Evolutionary conservation across 805 yeast genomes (phyloP), one percentile per base, ranked within the genome.

Genomic region (Candida michaelii): DNA sequence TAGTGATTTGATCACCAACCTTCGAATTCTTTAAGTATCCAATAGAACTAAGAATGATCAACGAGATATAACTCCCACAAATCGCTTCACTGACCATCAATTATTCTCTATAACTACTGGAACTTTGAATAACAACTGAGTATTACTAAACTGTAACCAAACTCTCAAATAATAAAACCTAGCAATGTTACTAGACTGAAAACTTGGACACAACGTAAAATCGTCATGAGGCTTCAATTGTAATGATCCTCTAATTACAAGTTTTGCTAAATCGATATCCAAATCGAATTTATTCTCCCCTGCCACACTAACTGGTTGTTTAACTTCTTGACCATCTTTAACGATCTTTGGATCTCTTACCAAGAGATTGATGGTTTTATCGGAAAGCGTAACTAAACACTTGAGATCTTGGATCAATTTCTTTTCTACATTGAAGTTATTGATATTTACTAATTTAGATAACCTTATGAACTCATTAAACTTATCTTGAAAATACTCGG

Each of bases 131-230:
- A 30, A 19, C 2, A 44, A 19, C 5, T 18, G 19, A 4, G n/a
- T 8, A 27, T 19, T 29, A 25, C n/a, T 44, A 11, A 43, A 39
- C 18, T 21, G 21, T 6, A 40, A 9, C 40, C 40, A 34, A n/a
- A 37, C 15, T 36, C 54, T 55, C 11, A 67, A 37, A 40, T 64
- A 64, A 47, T 69, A 69, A 29, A 64, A 33, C 30, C 74, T 48
- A 1, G 59, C 55, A 45, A 63, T 33, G 36, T 52, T 49, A 45
- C 74, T 68, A 23, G 59, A 53, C 45, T 69, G 74, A 51, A 69
- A 69, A 40, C 59, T 57, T 12, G 74, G 73, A 21, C 65, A 66
- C 30, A 69, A 51, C 30, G 57, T 54, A 39, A 58, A 63, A 50
- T 39, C 43, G 11, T 32, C 32, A 7, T n/a, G 14, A 11, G 37